Evolutionary conservation across 2,329 filamentous ascomycete genomes (phyloP).

Genomic region (Tolypocladium sp.): DNA sequence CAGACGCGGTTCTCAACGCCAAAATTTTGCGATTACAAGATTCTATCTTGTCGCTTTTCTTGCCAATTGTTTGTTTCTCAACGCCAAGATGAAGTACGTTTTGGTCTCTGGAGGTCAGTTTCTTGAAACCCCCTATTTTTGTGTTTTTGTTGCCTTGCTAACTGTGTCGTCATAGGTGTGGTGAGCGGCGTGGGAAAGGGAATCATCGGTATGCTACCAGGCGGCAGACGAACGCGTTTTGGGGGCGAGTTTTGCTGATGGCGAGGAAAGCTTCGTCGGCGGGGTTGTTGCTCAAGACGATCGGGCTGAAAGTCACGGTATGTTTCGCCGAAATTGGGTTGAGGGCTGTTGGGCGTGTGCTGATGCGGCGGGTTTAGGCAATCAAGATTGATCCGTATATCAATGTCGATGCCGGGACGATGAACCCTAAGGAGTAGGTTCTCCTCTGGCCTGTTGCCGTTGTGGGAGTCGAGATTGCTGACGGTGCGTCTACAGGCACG

Average conservation of each 20-base stretch:
- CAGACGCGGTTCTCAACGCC: neutral
- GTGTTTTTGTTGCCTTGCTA: neutral
- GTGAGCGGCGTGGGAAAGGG: conserved; percentile 39
- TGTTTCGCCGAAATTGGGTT: neutral
- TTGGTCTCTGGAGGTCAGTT: conserved; percentile 63
- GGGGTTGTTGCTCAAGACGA: conserved; percentile 38
- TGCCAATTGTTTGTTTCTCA: neutral
- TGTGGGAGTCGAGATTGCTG: neutral
- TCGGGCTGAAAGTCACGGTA: conserved; percentile 14
- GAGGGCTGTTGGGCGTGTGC: neutral
- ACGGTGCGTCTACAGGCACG: conserved; percentile 48
- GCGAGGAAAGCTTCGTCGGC: conserved; percentile 51
- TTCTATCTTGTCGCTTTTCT: neutral
- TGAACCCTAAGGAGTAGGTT: conserved; percentile 21
- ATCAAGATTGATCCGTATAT: conserved; percentile 38
- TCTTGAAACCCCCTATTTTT: conserved; percentile 15
- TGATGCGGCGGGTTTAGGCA: conserved; percentile 2
- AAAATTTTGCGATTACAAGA: conserved; percentile 1
- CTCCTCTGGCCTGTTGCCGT: neutral
- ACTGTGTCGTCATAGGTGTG: conserved; percentile 19
- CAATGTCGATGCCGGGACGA: conserved; percentile 24
- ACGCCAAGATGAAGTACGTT: conserved; percentile 66
- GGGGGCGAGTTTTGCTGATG: neutral
- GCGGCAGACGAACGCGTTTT: neutral
- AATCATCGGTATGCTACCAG: conserved; percentile 9